Base-by-base conservation (phyloP, 176 grass and related monocot genomes). In the Oryza coarctata region DNA sequence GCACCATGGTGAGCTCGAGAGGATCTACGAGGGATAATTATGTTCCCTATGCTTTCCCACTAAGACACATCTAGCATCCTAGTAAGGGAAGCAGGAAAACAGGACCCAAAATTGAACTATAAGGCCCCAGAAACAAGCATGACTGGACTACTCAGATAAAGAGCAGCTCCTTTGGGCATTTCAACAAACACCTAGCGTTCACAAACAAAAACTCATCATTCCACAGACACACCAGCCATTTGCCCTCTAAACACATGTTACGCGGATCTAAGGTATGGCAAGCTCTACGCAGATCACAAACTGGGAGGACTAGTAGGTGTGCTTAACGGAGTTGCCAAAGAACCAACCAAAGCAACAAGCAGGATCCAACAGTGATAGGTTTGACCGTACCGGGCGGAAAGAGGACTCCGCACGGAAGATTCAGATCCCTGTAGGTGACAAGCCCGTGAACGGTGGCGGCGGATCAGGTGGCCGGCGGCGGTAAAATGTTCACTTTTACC, bases 121-220 rank as follows among this genome's bases (percentile, higher is more conserved):
- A 39, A 8, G 32, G 32, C n/a, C 75, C 13, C 39, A 12, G 13
- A 57, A 38, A 70, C n/a, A 28, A 35, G 36, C 14, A 29, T 26
- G 43, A 80, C 7, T 50, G 29, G 30, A 30, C 41, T 25, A 49
- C 40, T 49, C 12, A 6, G 2, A 80, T 8, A 22, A 5, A 72
- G 7, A 50, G 34, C 9, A 69, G n/a, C 17, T 58, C 33, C 23
- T 68, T 23, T 86, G 82, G 40, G 64, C 71, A 94, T 84, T 73
- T 80, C 88, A 72, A 86, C 70, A 69, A 83, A 80, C 85, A 90
- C 39, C 63, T 86, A 11, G 55, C 60, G 25, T 30, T 38, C 83
- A 22, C 22, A 34, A 6, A 17, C 9, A 47, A 4, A 40, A 20
- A 28, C 41, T 3, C 14, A 35, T 76, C 35, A 39, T 39, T 39